Evolutionary conservation across 805 yeast genomes (phyloP).

Genomic region (Cyberlindnera euphorbiiphila): DNA sequence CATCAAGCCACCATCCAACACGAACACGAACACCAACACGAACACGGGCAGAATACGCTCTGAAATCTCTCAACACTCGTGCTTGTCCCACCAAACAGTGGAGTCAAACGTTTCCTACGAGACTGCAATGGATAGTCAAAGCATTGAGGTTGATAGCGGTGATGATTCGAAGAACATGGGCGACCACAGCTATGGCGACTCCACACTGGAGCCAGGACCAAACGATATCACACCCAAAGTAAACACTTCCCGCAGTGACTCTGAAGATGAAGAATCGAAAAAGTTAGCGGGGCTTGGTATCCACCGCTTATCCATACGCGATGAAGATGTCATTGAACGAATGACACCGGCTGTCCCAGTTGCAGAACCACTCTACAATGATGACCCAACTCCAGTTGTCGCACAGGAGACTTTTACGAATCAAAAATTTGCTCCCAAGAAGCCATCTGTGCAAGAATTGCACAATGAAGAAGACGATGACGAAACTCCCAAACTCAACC

Average conservation of each 20-base stretch:
- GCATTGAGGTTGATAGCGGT: neutral
- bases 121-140: slow-evolving; percentile 21
- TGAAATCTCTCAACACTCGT: slow-evolving; percentile 15
- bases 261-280: neutral
- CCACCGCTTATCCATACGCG: slow-evolving; percentile 11
- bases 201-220: neutral
- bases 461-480: slow-evolving; percentile 4
- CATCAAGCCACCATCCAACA: slow-evolving; percentile 6
- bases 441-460: slow-evolving; percentile 5
- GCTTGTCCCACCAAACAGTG: slow-evolving; percentile 16
- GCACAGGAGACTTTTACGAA: slow-evolving; percentile 10
- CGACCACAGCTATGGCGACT: neutral
- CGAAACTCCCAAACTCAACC: slow-evolving; percentile 12
- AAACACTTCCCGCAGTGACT: neutral
- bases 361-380: slow-evolving; percentile 10
- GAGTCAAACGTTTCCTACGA: slow-evolving; percentile 17
- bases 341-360: slow-evolving; percentile 2
- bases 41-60: no score
- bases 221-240: slow-evolving; percentile 1
- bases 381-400: slow-evolving; percentile 24
- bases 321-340: slow-evolving; percentile 3
- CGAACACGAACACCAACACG: no score
- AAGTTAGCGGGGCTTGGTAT: slow-evolving; percentile 17
- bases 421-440: neutral
- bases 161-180: neutral